These are phyloP conservation scores for Magnolia changhungtana DNA, from an alignment of 164 flowering plant genomes.

Conservation along the genomic window DNA sequence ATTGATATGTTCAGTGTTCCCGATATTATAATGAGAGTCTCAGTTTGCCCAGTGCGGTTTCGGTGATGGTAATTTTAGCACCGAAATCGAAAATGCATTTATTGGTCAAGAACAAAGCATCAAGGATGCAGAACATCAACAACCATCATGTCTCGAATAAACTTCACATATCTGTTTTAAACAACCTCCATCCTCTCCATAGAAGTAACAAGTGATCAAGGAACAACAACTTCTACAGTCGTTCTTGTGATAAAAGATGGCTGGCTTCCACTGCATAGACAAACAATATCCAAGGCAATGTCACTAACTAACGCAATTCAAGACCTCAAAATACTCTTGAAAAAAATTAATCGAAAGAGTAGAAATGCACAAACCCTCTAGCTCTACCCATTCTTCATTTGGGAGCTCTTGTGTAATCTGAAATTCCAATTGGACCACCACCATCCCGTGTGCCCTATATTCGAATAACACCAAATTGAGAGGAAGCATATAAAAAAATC, in stretches of 20 bases:
- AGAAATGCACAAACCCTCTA: too few relatives aligned
- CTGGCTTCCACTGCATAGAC: slow-evolving; percentile 50
- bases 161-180: slow-evolving; percentile 39
- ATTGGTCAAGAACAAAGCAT: slow-evolving; percentile 4
- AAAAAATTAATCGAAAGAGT: too few relatives aligned
- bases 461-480: too few relatives aligned
- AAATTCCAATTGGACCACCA: too few relatives aligned
- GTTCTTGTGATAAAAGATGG: slow-evolving; percentile 76
- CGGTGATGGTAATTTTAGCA: slow-evolving; percentile 72
- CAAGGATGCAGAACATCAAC: neutral
- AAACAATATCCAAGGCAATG: too few relatives aligned
- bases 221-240: slow-evolving; percentile 87
- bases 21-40: slow-evolving; percentile 74
- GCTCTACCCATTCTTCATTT: too few relatives aligned
- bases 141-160: neutral
- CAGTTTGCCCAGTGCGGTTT: slow-evolving; percentile 71
- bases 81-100: slow-evolving; percentile 65
- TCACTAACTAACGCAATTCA: too few relatives aligned
- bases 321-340: too few relatives aligned
- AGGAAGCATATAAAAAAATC: too few relatives aligned
- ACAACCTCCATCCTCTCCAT: slow-evolving; percentile 86
- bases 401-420: too few relatives aligned
- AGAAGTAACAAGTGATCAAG: slow-evolving; percentile 72
- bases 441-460: too few relatives aligned
- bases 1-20: slow-evolving; percentile 90